Percentiles rank a stretch among this genome's conserved stretches.
Evolutionary conservation across 2,329 filamentous ascomycete species (phyloP).

Genomic region (Penicillium sp.): DNA sequence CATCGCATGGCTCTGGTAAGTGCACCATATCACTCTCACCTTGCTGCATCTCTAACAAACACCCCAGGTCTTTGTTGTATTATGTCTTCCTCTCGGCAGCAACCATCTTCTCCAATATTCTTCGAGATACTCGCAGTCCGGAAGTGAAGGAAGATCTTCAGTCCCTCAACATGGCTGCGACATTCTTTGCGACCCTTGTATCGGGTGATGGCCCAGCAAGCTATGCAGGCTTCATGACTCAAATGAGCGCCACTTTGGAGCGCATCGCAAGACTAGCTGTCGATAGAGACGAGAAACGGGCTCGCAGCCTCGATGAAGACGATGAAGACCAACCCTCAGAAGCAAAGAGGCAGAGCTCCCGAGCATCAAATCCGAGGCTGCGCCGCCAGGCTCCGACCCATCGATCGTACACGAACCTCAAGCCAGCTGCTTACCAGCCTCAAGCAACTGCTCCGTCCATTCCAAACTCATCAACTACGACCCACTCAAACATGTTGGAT

Average conservation of each 20-base stretch:
- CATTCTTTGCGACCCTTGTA: slow-evolving; percentile 81
- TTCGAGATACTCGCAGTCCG: slow-evolving; percentile 84
- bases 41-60: not conserved
- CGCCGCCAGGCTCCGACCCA: slow-evolving; percentile 6
- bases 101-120: slow-evolving; percentile 86
- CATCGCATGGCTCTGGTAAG: slow-evolving; percentile 87
- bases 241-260: slow-evolving; percentile 87
- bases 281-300: slow-evolving; percentile 74
- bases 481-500: slow-evolving; percentile 5
- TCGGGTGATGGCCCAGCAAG: slow-evolving; percentile 74
- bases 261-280: slow-evolving; percentile 83
- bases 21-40: slow-evolving; percentile 10
- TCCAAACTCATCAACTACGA: slow-evolving; percentile 2
- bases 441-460: not conserved
- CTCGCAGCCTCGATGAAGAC: slow-evolving; percentile 30
- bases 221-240: slow-evolving; percentile 85
- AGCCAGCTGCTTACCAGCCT: not conserved
- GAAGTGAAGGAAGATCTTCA: slow-evolving; percentile 79
- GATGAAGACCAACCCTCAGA: slow-evolving; percentile 13
- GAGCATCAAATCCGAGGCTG: slow-evolving; percentile 3
- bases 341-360: slow-evolving; percentile 27
- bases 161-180: slow-evolving; percentile 84
- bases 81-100: slow-evolving; percentile 91
- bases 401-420: slow-evolving; percentile 5
- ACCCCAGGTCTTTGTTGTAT: slow-evolving; percentile 73